Evolutionary conservation across 345 rosid genomes (phyloP).

Genomic region (Gossypium arboreum): DNA sequence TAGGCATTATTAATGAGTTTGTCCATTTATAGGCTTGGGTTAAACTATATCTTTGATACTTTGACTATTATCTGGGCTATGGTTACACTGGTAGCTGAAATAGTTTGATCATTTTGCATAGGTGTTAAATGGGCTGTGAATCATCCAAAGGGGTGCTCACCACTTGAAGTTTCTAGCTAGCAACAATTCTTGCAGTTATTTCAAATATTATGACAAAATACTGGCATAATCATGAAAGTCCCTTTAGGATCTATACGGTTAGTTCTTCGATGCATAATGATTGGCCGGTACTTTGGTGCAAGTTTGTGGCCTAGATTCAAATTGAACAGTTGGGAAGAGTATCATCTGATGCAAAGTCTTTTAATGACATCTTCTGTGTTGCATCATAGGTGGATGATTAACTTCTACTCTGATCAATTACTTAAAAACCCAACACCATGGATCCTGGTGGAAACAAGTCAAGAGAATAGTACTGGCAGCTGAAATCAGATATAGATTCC

Average conservation of each 20-base stretch:
- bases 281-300: not conserved
- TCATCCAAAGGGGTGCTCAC: not conserved
- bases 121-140: not conserved
- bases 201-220: not conserved
- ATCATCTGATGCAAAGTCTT: not conserved
- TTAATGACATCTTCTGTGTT: not conserved
- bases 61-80: not conserved
- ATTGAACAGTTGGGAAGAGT: not conserved
- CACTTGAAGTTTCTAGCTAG: not conserved
- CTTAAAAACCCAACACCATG: not conserved
- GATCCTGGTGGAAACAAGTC: not conserved
- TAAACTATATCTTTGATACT: not conserved
- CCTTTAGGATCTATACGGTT: not conserved
- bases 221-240: not conserved
- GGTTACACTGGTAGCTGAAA: not conserved
- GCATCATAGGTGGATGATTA: not conserved
- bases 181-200: conserved; percentile 2
- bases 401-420: not conserved
- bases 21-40: not conserved
- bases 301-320: not conserved
- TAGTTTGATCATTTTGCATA: not conserved
- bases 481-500: conserved; percentile 5
- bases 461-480: not conserved
- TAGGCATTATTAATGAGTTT: not conserved
- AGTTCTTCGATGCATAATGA: not conserved